Percentiles rank a stretch among this genome's conserved stretches.
phyloP scores from a whole-genome alignment of 352 stramenopile species.

The Globisporangium camurandrum region DNA sequence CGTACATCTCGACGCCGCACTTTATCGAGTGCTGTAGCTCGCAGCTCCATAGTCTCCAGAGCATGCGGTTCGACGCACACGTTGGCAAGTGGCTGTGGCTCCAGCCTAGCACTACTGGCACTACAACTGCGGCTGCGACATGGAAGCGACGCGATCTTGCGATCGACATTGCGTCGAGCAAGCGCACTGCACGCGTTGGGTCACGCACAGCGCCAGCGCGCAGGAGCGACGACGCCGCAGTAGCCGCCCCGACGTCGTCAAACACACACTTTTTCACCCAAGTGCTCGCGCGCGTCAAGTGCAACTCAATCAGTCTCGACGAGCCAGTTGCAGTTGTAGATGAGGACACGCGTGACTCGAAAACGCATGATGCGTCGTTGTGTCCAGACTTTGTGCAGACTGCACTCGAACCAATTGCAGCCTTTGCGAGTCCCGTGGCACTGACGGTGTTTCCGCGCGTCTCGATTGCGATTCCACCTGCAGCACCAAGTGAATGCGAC shows the following conservation, averaged over 20 bases:
- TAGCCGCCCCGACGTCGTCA: not conserved
- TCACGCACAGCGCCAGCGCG: slow-evolving; percentile 1
- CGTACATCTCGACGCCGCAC: slow-evolving; percentile 28
- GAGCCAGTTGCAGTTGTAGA: slow-evolving; percentile 4
- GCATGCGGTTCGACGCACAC: slow-evolving; percentile 18
- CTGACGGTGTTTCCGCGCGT: slow-evolving; percentile 12
- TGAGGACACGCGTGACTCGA: too few species aligned
- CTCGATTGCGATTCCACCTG: not conserved
- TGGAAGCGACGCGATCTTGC: not conserved
- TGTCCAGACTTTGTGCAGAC: slow-evolving; percentile 8
- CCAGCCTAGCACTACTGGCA: not conserved
- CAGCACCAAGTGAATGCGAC: too few species aligned
- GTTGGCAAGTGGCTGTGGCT: slow-evolving; percentile 22
- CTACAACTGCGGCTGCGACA: not conserved
- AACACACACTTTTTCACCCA: slow-evolving; percentile 26
- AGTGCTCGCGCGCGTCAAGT: slow-evolving; percentile 20
- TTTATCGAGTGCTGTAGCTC: slow-evolving; percentile 34
- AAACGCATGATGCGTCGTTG: not conserved
- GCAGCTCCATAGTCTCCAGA: slow-evolving; percentile 26
- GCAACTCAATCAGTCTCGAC: slow-evolving; percentile 14
- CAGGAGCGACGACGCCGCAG: not conserved
- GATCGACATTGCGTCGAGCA: slow-evolving; percentile 5
- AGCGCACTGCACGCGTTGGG: not conserved
- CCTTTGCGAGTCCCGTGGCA: slow-evolving; percentile 3
- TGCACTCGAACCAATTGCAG: slow-evolving; percentile 1